Base-by-base conservation (phyloP, 2,329 filamentous ascomycete species). In the Fusarium agapanthi region DNA sequence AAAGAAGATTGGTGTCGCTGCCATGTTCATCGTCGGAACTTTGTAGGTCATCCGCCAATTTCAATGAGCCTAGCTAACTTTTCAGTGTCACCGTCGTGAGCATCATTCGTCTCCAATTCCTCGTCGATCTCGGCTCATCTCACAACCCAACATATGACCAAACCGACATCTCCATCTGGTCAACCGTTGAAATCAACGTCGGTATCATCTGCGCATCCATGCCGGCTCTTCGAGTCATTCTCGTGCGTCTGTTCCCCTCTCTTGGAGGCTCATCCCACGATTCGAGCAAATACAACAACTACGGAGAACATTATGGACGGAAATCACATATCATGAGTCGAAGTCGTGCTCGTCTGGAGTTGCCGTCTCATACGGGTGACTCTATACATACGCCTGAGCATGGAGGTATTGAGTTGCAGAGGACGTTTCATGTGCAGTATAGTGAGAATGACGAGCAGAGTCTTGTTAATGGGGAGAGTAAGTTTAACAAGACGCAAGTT, bases 1-100 rank as follows among this genome's bases (percentile, higher is more conserved):
- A 74, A 84, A 84, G 75, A 87, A 86, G 74, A 65, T 84, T 32
- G 81, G 81, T 8, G 80, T 86, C 1, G 73, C 77, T 1, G 69
- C 83, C 38, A 86, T 86, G 82, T 85, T 87, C 48, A 76, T 80
- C 8, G 79, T 86, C 3, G 85, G 85, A 41, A 77, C 81, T 3
- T 83, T 83, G 80, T 82, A 56, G 77, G 81, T 72, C 4, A 4
- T 7, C 2, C 26, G 6, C 7, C 12, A 14, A 11, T 20, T 4
- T 12, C 8, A 16, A 2, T 13, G 12, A 37, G 15, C 7, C n/a
- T 47, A 26, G 65, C 72, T 54, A n/a, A 73, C 18, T n/a, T 18
- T 16, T 18, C 24, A 80, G 79, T 40, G 76, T 80, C 18, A 81
- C 80, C 4, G 55, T 81, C 8, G 72, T 81, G 30, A 80, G 79